Evolutionary conservation across 2,329 filamentous ascomycete genomes (phyloP).

Genomic region (Fusarium haematococcum): DNA sequence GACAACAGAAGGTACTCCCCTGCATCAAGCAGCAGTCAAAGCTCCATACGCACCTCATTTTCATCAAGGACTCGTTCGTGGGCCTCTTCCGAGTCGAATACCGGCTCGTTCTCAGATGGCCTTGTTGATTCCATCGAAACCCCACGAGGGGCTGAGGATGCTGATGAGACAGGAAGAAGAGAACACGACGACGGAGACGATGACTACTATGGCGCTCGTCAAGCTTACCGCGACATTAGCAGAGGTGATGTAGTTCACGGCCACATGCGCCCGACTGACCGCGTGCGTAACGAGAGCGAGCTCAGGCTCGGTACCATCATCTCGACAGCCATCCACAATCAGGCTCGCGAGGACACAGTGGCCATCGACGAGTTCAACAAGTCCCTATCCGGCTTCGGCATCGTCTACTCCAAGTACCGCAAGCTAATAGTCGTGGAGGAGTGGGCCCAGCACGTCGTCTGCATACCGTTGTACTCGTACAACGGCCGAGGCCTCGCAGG

Average conservation of each 20-base stretch:
- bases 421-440: constrained; percentile 37
- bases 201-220: not conserved
- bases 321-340: constrained; percentile 31
- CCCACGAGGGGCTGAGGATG: not conserved
- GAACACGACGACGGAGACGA: not conserved
- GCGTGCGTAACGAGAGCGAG: not conserved
- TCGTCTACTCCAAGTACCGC: constrained; percentile 41
- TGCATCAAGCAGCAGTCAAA: not conserved
- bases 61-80: not conserved
- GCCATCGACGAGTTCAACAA: constrained; percentile 6
- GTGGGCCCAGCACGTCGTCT: constrained; percentile 33
- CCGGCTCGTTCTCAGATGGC: not conserved
- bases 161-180: not conserved
- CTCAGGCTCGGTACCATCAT: constrained; percentile 33
- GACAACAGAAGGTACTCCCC: not conserved
- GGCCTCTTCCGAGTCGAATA: not conserved
- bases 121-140: too few relatives aligned
- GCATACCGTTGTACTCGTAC: constrained; percentile 38
- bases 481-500: constrained; percentile 26
- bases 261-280: constrained; percentile 21
- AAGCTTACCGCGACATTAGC: constrained; percentile 14
- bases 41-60: not conserved
- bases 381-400: constrained; percentile 21
- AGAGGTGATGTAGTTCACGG: constrained; percentile 12
- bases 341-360: constrained; percentile 11